A percentile compares a stretch with the other conserved stretches of the same genome.
Evolutionary conservation across 2,329 filamentous ascomycete species (phyloP).

Genomic region (Cladosporium sp.): DNA sequence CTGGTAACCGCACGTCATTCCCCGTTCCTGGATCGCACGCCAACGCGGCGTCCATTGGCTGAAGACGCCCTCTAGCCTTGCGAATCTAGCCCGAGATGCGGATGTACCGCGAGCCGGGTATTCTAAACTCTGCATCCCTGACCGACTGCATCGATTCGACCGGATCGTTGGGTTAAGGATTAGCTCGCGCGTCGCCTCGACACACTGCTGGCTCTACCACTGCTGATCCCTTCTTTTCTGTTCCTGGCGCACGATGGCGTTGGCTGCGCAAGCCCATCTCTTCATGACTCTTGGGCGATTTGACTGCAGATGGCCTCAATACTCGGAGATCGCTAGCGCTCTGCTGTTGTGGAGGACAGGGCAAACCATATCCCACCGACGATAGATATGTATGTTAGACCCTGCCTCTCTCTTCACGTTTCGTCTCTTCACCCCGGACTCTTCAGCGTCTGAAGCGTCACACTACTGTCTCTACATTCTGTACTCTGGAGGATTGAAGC

Average conservation of each 20-base stretch:
- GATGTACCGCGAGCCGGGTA: not conserved
- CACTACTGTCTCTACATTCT: not conserved
- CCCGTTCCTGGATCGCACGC: not conserved
- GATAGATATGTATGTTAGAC: slow-evolving; percentile 13
- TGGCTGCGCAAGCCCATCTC: not conserved
- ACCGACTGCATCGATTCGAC: not conserved
- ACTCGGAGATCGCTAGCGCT: slow-evolving; percentile 6
- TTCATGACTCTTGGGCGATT: slow-evolving; percentile 14
- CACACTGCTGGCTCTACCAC: not conserved
- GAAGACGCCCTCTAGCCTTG: not conserved
- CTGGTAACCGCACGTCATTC: not conserved
- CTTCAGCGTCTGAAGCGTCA: not conserved
- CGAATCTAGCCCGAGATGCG: not conserved
- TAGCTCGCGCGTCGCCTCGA: not conserved
- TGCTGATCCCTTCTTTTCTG: slow-evolving; percentile 10
- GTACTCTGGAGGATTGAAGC: not conserved
- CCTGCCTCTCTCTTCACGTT: slow-evolving; percentile 8
- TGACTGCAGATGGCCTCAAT: slow-evolving; percentile 1
- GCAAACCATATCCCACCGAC: not conserved
- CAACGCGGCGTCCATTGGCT: not conserved
- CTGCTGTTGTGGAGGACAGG: slow-evolving; percentile 6
- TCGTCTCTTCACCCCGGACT: slow-evolving; percentile 4
- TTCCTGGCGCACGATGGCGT: not conserved
- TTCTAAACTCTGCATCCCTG: not conserved
- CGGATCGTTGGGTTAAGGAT: slow-evolving; percentile 3